These are phyloP conservation scores for Pouteria glomerata DNA, from an alignment of 148 eudicot species.

Conservation along the genomic window DNA sequence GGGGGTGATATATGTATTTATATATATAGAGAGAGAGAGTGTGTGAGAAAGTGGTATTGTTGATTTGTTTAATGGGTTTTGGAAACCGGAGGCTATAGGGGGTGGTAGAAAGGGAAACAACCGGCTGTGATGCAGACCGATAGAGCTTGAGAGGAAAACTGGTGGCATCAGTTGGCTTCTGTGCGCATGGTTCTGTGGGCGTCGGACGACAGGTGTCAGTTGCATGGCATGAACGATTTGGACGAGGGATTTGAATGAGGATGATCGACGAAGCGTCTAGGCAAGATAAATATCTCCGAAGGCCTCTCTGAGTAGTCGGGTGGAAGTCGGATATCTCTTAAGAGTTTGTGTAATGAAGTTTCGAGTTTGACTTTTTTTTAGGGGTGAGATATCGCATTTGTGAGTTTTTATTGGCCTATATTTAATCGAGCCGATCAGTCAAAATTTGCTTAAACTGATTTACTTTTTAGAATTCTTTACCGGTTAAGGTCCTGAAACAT, in stretches of 20 bases:
- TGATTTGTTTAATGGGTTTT: not conserved
- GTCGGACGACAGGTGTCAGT: conserved; percentile 5
- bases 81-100: not conserved
- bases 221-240: no score
- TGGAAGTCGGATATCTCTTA: no score
- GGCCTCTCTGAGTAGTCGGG: no score
- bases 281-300: not conserved
- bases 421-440: no score
- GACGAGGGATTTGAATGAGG: not conserved
- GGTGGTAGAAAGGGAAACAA: not conserved
- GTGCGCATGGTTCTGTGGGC: not conserved
- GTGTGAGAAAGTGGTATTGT: not conserved
- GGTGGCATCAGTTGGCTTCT: not conserved
- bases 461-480: no score
- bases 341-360: no score
- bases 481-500: no score
- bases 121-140: not conserved
- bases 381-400: no score
- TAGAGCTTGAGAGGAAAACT: not conserved
- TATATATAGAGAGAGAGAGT: not conserved
- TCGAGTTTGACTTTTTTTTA: no score
- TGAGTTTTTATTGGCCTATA: no score
- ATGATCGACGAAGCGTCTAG: no score
- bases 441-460: no score
- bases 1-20: not conserved